Percentiles rank a stretch among this genome's conserved stretches.
Evolutionary conservation across 768 basidiomycete species (phyloP).

Genomic region (Suillus brevipes): DNA sequence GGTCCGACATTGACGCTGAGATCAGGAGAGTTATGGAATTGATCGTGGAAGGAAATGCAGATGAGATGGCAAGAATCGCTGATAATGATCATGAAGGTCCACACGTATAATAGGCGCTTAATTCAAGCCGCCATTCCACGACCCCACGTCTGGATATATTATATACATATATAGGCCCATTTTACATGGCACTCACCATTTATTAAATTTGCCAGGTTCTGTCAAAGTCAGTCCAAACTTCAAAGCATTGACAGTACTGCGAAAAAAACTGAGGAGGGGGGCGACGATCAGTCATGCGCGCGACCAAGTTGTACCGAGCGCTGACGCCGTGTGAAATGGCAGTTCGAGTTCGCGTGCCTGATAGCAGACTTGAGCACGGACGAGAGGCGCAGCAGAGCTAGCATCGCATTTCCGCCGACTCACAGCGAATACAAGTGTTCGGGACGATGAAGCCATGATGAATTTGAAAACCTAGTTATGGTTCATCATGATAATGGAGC

Average conservation of each 20-base stretch:
- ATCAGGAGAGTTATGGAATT: neutral
- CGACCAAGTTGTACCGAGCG: neutral
- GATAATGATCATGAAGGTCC: neutral
- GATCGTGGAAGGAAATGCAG: neutral
- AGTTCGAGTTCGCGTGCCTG: neutral
- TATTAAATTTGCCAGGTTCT: neutral
- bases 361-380: neutral
- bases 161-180: neutral
- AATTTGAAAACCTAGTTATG: slow-evolving; percentile 1
- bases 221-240: neutral
- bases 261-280: neutral
- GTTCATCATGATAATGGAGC: neutral
- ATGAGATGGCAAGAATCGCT: neutral
- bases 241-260: neutral
- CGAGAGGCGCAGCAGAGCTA: neutral
- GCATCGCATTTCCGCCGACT: neutral
- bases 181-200: neutral
- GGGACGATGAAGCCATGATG: neutral
- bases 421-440: neutral
- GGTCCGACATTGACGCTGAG: neutral
- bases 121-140: neutral
- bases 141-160: neutral
- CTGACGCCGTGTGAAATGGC: neutral
- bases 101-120: neutral
- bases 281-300: neutral